phyloP scores from a whole-genome alignment of 306 rosid species.

The Cicer bijugum region DNA sequence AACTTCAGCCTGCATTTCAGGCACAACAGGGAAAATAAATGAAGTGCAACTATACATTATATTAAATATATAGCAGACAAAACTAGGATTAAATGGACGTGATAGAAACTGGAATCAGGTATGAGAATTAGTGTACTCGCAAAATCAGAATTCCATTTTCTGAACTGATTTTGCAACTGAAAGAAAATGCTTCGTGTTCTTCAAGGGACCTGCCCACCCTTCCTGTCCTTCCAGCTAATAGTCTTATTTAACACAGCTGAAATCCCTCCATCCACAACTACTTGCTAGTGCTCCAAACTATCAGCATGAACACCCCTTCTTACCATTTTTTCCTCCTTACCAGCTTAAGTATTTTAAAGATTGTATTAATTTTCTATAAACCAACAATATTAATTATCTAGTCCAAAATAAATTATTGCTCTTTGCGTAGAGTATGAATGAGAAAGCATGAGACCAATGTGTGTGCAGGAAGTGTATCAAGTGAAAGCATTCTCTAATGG shows the following conservation, averaged over 20 bases:
- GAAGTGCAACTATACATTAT: constrained; percentile 2
- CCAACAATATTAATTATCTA: not conserved
- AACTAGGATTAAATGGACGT: constrained; percentile 14
- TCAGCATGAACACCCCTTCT: not conserved
- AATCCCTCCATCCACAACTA: not conserved
- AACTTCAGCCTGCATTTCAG: constrained; percentile 75
- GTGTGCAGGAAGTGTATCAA: not conserved
- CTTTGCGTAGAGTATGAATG: constrained; percentile 10
- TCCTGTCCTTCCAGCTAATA: too few relatives aligned
- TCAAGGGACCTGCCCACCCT: not conserved
- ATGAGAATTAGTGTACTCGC: constrained; percentile 1
- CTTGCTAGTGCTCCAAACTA: constrained; percentile 3
- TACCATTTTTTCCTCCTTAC: not conserved
- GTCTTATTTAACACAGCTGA: not conserved
- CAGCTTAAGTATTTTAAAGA: constrained; percentile 10
- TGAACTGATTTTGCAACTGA: constrained; percentile 8
- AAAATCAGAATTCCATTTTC: constrained; percentile 25
- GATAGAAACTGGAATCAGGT: constrained; percentile 20
- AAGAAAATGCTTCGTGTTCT: constrained; percentile 1
- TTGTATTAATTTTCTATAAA: constrained; percentile 11
- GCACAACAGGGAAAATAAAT: constrained; percentile 15
- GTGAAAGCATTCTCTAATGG: not conserved
- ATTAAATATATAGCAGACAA: constrained; percentile 14
- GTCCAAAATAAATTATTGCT: constrained; percentile 10
- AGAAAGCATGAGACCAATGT: not conserved